Base-by-base conservation (phyloP, 2,329 filamentous ascomycete genomes). In the Spiromastix sp. region DNA sequence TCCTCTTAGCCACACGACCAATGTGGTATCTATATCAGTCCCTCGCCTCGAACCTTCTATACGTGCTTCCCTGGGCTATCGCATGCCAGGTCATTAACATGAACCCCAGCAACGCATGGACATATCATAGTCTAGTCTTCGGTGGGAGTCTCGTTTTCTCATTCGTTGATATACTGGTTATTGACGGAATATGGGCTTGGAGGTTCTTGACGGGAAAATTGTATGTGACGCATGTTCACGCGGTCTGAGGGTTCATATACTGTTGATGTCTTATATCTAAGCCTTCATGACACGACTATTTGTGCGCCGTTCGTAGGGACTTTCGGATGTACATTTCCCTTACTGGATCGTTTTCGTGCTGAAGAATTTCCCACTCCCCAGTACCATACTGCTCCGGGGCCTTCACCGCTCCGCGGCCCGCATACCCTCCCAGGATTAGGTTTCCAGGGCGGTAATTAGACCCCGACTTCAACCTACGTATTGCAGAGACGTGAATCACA, bases 31-130 rank as follows among this genome's bases (percentile, higher is more conserved):
- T 84, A 0, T 74, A 70, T 39, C 79, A 84, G 50, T 77, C 74
- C 3, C 56, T 85, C 1, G 68, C 61, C 0, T 81, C 77, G 5
- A 85, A 84, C 46, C 31, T 85, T 0, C 52, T 79, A 0, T 84
- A 78, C 49, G 77, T 84, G 0, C 55, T 85, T 2, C 79, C 79
- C 0, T 85, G 79, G 78, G 78, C 79, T 0, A 72, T 85, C 26
- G 75, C 70, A 0, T 75, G 71, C 40, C 33, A 62, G 58, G 4
- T 57, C 56, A n/a, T 36, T 56, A 2, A 55, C 19, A 36, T 79
- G 30, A 64, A 67, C 5, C 50, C 61, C 3, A 55, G 56, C 0
- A 70, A 75, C 46, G 77, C 79, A 0, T 84, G 78, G 79, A 75
- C 65, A 0, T 83, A 78, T 49, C 73, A 82, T 45, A 66, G 70